These are phyloP conservation scores for Laetiporus sulphureus DNA, from an alignment of 1,284 basidiomycete genomes.

Conservation along the genomic window DNA sequence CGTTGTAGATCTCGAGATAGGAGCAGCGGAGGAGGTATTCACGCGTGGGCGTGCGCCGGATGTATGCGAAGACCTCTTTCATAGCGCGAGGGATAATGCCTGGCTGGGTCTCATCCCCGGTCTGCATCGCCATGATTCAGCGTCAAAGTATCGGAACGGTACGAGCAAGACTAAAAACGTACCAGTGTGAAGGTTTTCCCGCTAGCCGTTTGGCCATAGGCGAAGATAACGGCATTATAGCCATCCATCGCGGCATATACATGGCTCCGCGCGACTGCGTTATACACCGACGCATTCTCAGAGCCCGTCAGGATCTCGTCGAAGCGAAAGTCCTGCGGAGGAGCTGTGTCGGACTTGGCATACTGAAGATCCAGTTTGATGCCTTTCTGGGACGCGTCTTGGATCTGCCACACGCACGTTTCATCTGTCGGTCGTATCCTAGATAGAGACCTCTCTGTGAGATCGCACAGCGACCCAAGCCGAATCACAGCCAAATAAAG, in stretches of 20 bases:
- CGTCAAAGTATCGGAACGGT: background rate
- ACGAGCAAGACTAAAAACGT: conserved; percentile 9
- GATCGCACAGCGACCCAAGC: too few relatives aligned
- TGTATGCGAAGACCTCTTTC: conserved; percentile 76
- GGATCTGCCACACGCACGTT: conserved; percentile 50
- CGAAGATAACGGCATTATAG: conserved; percentile 92
- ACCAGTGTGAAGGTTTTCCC: conserved; percentile 93
- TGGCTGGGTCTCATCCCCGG: conserved; percentile 76
- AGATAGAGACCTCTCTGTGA: too few relatives aligned
- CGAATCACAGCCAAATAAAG: too few relatives aligned
- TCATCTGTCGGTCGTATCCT: conserved; percentile 66
- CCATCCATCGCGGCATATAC: conserved; percentile 94
- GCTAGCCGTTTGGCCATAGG: conserved; percentile 86
- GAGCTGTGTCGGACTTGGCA: conserved; percentile 38
- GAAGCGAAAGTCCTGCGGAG: conserved; percentile 56
- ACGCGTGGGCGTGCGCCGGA: conserved; percentile 63
- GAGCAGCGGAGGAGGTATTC: conserved; percentile 93
- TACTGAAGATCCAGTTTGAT: conserved; percentile 56
- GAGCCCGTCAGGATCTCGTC: conserved; percentile 78
- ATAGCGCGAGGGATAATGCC: conserved; percentile 95
- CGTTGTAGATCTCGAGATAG: conserved; percentile 97
- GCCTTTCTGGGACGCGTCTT: conserved; percentile 31
- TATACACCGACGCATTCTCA: conserved; percentile 83
- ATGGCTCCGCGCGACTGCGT: conserved; percentile 78
- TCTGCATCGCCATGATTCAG: conserved; percentile 24